These are phyloP conservation scores for Margaritispora aquatica DNA, from an alignment of 495 filamentous ascomycete genomes.

Conservation along the genomic window DNA sequence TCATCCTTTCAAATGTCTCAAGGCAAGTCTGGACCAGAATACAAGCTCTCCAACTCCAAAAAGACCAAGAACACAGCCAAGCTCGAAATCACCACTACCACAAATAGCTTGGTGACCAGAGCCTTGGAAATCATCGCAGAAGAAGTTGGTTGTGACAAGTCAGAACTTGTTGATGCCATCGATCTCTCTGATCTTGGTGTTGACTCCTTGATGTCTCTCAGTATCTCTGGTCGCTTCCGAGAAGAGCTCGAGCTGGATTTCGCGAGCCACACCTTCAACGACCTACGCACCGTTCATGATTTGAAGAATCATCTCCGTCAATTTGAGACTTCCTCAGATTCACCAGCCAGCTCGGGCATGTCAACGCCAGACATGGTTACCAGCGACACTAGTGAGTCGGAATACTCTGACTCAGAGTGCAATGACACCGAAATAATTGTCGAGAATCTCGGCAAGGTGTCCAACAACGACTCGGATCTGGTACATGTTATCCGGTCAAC, in stretches of 20 bases:
- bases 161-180: conserved; percentile 52
- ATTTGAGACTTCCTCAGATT: conserved; percentile 30
- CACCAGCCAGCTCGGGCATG: conserved; percentile 32
- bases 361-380: conserved; percentile 34
- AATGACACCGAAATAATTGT: conserved; percentile 15
- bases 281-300: conserved; percentile 41
- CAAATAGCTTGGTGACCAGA: conserved; percentile 27
- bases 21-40: neutral
- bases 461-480: conserved; percentile 4
- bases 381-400: conserved; percentile 36
- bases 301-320: conserved; percentile 34
- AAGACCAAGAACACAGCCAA: conserved; percentile 13
- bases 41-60: neutral
- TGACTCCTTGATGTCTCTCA: conserved; percentile 54
- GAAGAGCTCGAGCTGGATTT: conserved; percentile 49
- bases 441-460: conserved; percentile 1
- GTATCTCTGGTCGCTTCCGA: conserved; percentile 44
- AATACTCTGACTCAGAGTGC: neutral
- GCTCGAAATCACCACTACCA: conserved; percentile 32
- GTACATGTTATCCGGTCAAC: conserved; percentile 32
- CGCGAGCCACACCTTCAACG: conserved; percentile 52
- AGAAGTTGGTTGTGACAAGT: conserved; percentile 56
- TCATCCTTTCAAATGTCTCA: neutral
- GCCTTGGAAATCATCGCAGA: conserved; percentile 59
- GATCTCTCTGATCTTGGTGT: conserved; percentile 51